Conservation (phyloP, 192 early-diverging fungal species). For the Jimgerdemannia lactiflua region DNA sequence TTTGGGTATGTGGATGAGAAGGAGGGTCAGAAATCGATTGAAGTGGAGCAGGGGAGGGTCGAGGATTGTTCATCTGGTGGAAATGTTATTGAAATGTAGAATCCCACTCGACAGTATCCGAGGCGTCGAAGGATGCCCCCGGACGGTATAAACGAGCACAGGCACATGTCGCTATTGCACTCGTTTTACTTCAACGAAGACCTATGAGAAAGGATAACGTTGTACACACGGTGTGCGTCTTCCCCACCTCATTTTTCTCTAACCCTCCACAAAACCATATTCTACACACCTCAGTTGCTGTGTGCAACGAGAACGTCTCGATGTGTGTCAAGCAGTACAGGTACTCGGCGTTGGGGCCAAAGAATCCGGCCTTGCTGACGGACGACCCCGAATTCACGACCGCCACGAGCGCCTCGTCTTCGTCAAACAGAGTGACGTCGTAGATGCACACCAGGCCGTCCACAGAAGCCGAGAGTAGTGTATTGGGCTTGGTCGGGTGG, state of each 20-base stretch:
- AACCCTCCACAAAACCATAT: too few species aligned
- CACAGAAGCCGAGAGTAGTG: conserved; percentile 68
- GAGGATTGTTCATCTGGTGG: too few species aligned
- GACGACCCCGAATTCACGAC: conserved; percentile 83
- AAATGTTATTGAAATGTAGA: neutral
- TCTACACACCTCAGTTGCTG: conserved; percentile 41
- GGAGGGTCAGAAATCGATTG: neutral
- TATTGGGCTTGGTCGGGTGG: conserved; percentile 45
- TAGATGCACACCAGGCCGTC: conserved; percentile 81
- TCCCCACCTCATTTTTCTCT: neutral
- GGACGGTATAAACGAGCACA: neutral
- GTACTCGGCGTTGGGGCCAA: conserved; percentile 89
- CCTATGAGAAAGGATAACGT: neutral
- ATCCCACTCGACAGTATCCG: neutral
- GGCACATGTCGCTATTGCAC: neutral
- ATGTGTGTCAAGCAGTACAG: conserved; percentile 86
- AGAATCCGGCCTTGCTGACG: conserved; percentile 85
- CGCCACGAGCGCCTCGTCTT: conserved; percentile 85
- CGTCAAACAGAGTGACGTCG: conserved; percentile 66
- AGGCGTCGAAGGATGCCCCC: neutral
- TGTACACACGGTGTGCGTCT: neutral
- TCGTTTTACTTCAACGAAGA: neutral
- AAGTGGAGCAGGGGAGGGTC: neutral
- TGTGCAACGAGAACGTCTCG: conserved; percentile 88
- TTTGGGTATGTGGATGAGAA: neutral